Conservation (phyloP, 1,284 basidiomycete species). For the Rhodotorula sp. region DNA sequence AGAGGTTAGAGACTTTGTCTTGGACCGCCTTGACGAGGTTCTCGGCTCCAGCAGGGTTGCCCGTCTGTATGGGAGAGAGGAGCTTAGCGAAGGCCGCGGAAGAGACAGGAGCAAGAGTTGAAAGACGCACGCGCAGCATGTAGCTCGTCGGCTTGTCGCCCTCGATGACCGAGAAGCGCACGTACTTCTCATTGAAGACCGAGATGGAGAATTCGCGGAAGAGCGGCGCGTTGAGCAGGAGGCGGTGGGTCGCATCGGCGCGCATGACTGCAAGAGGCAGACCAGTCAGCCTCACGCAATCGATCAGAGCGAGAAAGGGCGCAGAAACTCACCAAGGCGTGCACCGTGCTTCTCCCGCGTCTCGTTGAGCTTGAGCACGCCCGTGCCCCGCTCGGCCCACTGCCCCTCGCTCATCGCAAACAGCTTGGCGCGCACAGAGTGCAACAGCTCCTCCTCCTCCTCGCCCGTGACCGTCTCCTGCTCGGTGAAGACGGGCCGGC, state of each 20-base stretch:
- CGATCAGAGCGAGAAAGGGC: not conserved
- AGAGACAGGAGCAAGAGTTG: no score
- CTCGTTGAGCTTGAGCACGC: constrained; percentile 42
- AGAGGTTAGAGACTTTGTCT: constrained; percentile 23
- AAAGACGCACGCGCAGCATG: constrained; percentile 35
- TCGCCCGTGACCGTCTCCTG: constrained; percentile 44
- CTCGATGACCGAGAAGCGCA: constrained; percentile 43
- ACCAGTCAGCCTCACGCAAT: not conserved
- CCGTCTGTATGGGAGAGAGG: not conserved
- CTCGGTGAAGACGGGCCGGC: constrained; percentile 31
- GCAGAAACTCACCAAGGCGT: constrained; percentile 33
- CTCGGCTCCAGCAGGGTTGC: constrained; percentile 8
- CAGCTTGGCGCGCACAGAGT: constrained; percentile 41
- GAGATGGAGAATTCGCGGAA: constrained; percentile 44
- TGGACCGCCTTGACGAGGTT: constrained; percentile 24
- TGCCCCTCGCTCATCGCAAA: constrained; percentile 42
- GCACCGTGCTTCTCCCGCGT: constrained; percentile 25
- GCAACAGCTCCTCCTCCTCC: constrained; percentile 43
- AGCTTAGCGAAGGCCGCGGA: no score
- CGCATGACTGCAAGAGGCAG: constrained; percentile 41
- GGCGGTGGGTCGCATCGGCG: constrained; percentile 45
- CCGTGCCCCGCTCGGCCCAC: constrained; percentile 45
- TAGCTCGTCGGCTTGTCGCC: constrained; percentile 39
- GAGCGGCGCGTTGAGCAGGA: constrained; percentile 44
- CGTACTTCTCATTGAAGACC: constrained; percentile 44